Conservation (phyloP, 1,139 yeast genomes). For the Candida sojae region DNA sequence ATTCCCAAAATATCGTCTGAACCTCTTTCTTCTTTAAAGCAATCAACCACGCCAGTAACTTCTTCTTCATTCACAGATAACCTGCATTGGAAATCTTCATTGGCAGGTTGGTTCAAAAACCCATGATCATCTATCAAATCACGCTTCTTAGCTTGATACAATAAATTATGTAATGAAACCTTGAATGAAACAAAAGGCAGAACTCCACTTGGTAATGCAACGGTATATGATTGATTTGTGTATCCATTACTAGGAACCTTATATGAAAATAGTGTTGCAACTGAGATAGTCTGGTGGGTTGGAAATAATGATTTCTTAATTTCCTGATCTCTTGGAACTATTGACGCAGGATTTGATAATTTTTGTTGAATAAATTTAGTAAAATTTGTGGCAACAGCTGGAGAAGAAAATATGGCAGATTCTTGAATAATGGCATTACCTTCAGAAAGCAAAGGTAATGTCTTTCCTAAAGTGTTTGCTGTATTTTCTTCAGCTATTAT, state of each 20-base stretch:
- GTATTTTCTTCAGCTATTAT: conserved; percentile 14
- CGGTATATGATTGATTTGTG: conserved; percentile 41
- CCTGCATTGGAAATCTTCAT: conserved; percentile 46
- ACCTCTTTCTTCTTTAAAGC: conserved; percentile 32
- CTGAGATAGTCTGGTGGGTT: conserved; percentile 25
- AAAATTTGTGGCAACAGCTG: conserved; percentile 27
- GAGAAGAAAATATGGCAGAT: conserved; percentile 38
- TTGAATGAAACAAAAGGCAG: conserved; percentile 47
- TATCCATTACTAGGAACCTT: conserved; percentile 47
- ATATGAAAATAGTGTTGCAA: conserved; percentile 45
- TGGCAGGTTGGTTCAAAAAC: conserved; percentile 24
- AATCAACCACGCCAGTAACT: conserved; percentile 39
- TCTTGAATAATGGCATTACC: conserved; percentile 38
- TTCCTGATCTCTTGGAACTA: conserved; percentile 24
- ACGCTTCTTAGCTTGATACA: conserved; percentile 35
- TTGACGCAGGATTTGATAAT: conserved; percentile 15
- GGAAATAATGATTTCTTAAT: conserved; percentile 37
- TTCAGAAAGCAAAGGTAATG: conserved; percentile 24
- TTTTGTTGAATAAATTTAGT: conserved; percentile 30
- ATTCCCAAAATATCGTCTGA: conserved; percentile 28
- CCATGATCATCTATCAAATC: conserved; percentile 38
- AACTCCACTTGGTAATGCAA: conserved; percentile 46
- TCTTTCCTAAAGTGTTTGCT: conserved; percentile 31
- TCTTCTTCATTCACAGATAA: conserved; percentile 53
- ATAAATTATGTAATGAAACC: conserved; percentile 43